A percentile compares a stretch with the other conserved stretches of the same genome.
Evolutionary conservation across 208 protist genomes (phyloP).

Genomic region (Phytomonas serpens): DNA sequence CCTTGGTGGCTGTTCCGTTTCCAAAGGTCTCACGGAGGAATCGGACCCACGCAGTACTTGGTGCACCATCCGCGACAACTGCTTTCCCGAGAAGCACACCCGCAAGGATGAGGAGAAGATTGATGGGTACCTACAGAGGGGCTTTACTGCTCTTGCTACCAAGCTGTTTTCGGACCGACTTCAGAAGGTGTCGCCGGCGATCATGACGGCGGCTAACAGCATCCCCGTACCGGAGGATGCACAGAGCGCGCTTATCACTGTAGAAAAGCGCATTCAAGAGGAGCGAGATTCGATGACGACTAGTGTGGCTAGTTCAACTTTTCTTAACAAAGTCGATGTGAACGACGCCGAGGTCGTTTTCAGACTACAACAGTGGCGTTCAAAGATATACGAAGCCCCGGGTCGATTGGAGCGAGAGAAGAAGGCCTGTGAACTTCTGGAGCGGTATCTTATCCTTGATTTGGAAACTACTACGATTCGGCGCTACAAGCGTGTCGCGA

Average conservation of each 20-base stretch:
- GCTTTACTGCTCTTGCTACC: constrained; percentile 79
- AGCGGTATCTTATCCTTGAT: constrained; percentile 82
- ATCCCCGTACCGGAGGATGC: constrained; percentile 58
- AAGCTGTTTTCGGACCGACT: constrained; percentile 85
- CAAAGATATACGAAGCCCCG: constrained; percentile 77
- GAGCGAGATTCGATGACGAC: constrained; percentile 51
- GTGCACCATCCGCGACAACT: constrained; percentile 67
- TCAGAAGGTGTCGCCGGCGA: constrained; percentile 61
- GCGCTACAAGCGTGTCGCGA: constrained; percentile 87
- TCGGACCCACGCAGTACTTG: constrained; percentile 69
- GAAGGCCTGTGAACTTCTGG: constrained; percentile 38
- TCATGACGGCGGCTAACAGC: constrained; percentile 66
- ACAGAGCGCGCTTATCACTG: constrained; percentile 18
- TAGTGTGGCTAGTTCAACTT: constrained; percentile 51
- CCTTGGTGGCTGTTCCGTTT: constrained; percentile 56
- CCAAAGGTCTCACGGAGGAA: constrained; percentile 41
- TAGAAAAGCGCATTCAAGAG: constrained; percentile 34
- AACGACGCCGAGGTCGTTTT: constrained; percentile 88
- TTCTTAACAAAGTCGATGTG: constrained; percentile 83
- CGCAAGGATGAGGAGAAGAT: constrained; percentile 58
- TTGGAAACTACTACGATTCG: constrained; percentile 85
- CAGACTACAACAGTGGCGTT: constrained; percentile 79
- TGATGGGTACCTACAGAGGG: constrained; percentile 66
- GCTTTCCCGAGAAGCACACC: constrained; percentile 41
- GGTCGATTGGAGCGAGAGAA: constrained; percentile 69